Conservation (phyloP, 768 basidiomycete species). For the Coprinopsis strossmayeri region DNA sequence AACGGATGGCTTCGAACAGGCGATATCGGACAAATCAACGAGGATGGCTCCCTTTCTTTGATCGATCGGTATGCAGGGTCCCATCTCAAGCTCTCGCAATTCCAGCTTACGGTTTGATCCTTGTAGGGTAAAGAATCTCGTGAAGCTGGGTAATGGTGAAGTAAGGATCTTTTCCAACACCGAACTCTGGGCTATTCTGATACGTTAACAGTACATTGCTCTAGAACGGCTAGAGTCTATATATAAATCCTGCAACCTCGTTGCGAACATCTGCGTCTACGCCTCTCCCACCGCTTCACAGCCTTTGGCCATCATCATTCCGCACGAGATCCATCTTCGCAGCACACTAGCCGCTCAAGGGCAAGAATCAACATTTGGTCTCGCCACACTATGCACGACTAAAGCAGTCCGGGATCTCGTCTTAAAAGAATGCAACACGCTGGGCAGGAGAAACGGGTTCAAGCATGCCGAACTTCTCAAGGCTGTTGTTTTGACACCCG, state of each 20-base stretch:
- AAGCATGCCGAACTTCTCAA: slow-evolving; percentile 74
- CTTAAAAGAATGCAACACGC: slow-evolving; percentile 67
- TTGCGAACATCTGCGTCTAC: slow-evolving; percentile 79
- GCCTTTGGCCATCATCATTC: slow-evolving; percentile 82
- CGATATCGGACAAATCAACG: slow-evolving; percentile 92
- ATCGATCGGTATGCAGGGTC: slow-evolving; percentile 68
- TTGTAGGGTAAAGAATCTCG: slow-evolving; percentile 75
- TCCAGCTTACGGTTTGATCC: background rate
- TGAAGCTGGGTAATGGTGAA: slow-evolving; percentile 81
- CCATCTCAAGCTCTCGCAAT: background rate
- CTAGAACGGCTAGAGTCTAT: slow-evolving; percentile 83
- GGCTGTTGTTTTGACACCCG: slow-evolving; percentile 68
- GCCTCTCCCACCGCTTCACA: slow-evolving; percentile 70
- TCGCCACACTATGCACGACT: slow-evolving; percentile 53
- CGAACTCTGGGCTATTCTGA: background rate
- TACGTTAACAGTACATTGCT: slow-evolving; percentile 65
- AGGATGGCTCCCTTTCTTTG: slow-evolving; percentile 81
- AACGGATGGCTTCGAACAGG: slow-evolving; percentile 96
- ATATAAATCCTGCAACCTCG: slow-evolving; percentile 79
- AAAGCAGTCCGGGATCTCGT: slow-evolving; percentile 51
- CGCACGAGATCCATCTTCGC: slow-evolving; percentile 74
- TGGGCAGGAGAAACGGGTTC: slow-evolving; percentile 84
- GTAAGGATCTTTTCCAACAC: slow-evolving; percentile 21
- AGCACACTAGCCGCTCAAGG: slow-evolving; percentile 34
- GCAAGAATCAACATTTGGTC: slow-evolving; percentile 31